Evolutionary conservation across 2,329 filamentous ascomycete species (phyloP).

Genomic region (Colletotrichum godetiae): DNA sequence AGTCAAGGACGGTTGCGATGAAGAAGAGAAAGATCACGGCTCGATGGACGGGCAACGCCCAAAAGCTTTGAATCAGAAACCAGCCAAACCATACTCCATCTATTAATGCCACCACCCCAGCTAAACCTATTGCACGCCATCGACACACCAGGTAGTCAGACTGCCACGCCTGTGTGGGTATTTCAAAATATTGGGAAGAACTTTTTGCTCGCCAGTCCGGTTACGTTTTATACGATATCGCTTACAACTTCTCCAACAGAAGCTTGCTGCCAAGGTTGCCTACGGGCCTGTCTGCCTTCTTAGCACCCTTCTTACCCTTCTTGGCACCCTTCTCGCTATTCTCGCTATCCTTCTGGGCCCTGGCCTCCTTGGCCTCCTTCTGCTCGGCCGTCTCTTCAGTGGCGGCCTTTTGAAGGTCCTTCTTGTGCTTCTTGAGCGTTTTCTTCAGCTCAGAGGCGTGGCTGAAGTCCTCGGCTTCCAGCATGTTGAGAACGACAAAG

Average conservation of each 20-base stretch:
- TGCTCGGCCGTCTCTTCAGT: constrained; percentile 67
- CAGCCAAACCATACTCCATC: constrained; percentile 23
- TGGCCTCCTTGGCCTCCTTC: constrained; percentile 62
- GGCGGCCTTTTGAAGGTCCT: constrained; percentile 75
- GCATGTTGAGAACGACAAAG: constrained; percentile 85
- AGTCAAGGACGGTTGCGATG: constrained; percentile 7
- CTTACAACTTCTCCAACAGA: constrained; percentile 66
- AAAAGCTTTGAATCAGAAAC: neutral
- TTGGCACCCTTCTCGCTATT: constrained; percentile 53
- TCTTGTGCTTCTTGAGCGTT: constrained; percentile 78
- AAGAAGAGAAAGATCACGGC: neutral
- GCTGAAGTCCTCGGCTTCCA: constrained; percentile 80
- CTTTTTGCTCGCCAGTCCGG: constrained; percentile 25
- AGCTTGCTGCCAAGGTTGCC: constrained; percentile 73
- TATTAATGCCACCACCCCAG: constrained; percentile 14
- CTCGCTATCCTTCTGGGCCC: constrained; percentile 54
- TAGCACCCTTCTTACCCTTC: constrained; percentile 52
- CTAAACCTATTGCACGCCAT: constrained; percentile 28
- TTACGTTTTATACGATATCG: constrained; percentile 11
- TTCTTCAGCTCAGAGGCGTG: constrained; percentile 75
- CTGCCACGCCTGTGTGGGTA: constrained; percentile 28
- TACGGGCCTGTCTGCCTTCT: constrained; percentile 55
- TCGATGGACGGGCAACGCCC: neutral
- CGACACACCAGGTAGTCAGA: constrained; percentile 7
- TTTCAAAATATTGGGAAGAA: constrained; percentile 28